Evolutionary conservation across 2,329 filamentous ascomycete species (phyloP).

Genomic region (Apiospora hydei): DNA sequence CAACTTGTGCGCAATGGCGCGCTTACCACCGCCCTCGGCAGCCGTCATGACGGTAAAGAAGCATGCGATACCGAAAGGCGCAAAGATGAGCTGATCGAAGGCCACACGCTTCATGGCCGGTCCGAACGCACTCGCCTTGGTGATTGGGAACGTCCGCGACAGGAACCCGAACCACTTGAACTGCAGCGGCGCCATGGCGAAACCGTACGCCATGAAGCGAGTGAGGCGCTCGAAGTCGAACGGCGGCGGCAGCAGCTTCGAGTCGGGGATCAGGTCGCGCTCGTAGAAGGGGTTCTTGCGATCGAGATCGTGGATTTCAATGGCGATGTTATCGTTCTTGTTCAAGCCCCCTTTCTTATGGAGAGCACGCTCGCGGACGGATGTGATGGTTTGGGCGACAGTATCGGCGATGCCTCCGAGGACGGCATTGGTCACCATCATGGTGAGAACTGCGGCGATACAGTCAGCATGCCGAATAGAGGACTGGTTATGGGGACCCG

Average conservation of each 20-base stretch:
- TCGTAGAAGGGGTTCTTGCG: conserved; percentile 75
- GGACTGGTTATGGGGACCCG: conserved; percentile 3
- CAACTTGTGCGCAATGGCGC: conserved; percentile 83
- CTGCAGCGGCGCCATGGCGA: conserved; percentile 93
- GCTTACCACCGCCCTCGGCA: conserved; percentile 86
- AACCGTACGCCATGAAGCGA: conserved; percentile 96
- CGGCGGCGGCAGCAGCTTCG: conserved; percentile 72
- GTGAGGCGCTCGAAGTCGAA: conserved; percentile 97
- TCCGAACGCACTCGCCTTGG: conserved; percentile 74
- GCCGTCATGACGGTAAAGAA: conserved; percentile 99
- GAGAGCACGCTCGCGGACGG: conserved; percentile 73
- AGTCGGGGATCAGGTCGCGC: conserved; percentile 71
- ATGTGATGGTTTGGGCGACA: conserved; percentile 90
- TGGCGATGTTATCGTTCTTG: conserved; percentile 77
- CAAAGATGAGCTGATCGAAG: conserved; percentile 92
- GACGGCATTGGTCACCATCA: conserved; percentile 98
- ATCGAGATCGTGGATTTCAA: conserved; percentile 89
- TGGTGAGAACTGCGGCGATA: conserved; percentile 78
- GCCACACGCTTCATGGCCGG: conserved; percentile 90
- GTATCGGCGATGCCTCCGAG: conserved; percentile 96
- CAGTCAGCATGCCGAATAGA: not conserved
- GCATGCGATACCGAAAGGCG: conserved; percentile 81
- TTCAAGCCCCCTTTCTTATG: conserved; percentile 66
- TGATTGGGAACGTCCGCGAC: conserved; percentile 81
- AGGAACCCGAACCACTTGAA: conserved; percentile 96